Evolutionary conservation across 768 basidiomycete species (phyloP), one percentile per base, ranked within the genome.

Genomic region (Boletus rubroflammeus): DNA sequence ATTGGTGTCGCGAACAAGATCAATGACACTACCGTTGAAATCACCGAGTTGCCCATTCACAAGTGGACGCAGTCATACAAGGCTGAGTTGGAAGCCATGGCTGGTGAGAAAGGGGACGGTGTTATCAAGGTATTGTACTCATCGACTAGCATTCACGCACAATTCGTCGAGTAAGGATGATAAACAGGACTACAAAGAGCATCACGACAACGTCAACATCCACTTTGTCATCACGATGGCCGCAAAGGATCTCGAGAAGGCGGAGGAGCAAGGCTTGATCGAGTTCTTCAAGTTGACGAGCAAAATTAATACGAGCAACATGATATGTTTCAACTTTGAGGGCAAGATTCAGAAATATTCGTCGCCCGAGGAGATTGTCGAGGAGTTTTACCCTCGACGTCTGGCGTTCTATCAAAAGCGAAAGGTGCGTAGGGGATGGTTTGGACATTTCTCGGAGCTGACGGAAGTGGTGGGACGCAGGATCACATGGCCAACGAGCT

Each of bases 241-340:
- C 3, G 82, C 86, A 43, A 88, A 87, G 58, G 86, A 87, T 55
- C 80, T 97, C 59, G 81, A 89, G 60, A 90, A 90, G 69, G 93
- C 93, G 3, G 93, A 96, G 67, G 80, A 82, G 56, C 92, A 97
- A 66, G 96, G 96, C 3, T 74, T 99, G 31, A 63, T 85, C 31
- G 95, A 97, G 70, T 90, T 83, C 69, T 98, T 99, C 85, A 96
- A 93, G 72, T 75, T 98, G 57, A 84, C 84, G 14, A 72, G 80
- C 44, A 90, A 94, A 69, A 73, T 99, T 69, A 88, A 79, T 70
- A 97, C 93, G 15, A 81, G 83, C 68, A 99, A 99, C 75, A 98
- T 99, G 97, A 97, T 98, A 17, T 94, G 93, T 73, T 99, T 99
- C 71, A 96, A 99, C 72, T 82, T 90, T 56, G 90, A 95, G 17